Percentiles rank a stretch among this genome's conserved stretches.
Evolutionary conservation across 2,329 filamentous ascomycete species (phyloP).

Genomic region (Nothopassalora personata): DNA sequence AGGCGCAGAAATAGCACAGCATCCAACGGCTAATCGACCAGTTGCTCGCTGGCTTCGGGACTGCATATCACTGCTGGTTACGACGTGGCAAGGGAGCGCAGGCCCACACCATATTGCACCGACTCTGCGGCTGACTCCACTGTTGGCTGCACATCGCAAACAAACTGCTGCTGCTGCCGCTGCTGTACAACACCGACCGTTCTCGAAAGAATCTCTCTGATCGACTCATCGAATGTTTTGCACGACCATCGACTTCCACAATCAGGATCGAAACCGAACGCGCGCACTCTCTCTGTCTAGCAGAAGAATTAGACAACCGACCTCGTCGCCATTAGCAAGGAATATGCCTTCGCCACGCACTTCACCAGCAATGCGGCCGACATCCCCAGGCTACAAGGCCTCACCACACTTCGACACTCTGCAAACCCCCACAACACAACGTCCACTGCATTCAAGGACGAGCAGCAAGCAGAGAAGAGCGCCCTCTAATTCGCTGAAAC

Average conservation of each 20-base stretch:
- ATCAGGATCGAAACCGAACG: background rate
- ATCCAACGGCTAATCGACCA: background rate
- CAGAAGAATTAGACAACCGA: background rate
- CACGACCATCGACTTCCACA: background rate
- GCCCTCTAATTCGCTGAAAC: conserved; percentile 36
- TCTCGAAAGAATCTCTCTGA: background rate
- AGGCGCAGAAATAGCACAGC: background rate
- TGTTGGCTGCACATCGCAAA: background rate
- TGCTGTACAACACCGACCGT: background rate
- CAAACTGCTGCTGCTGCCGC: background rate
- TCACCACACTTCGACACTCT: conserved; percentile 29
- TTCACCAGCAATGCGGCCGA: conserved; percentile 31
- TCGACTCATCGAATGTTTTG: conserved; percentile 2
- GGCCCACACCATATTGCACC: background rate
- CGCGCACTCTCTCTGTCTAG: background rate
- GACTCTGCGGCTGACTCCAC: conserved; percentile 1
- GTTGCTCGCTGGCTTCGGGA: background rate
- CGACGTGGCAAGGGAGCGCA: background rate
- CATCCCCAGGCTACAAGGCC: conserved; percentile 28
- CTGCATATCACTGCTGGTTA: background rate
- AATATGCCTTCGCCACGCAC: conserved; percentile 33
- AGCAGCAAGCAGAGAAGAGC: conserved; percentile 33
- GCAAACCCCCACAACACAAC: conserved; percentile 27
- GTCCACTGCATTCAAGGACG: conserved; percentile 24
- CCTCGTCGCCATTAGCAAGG: conserved; percentile 3